Percentiles rank a stretch among this genome's conserved stretches.
phyloP scores from a whole-genome alignment of 768 basidiomycete species.

The Sarcodon aspratus region DNA sequence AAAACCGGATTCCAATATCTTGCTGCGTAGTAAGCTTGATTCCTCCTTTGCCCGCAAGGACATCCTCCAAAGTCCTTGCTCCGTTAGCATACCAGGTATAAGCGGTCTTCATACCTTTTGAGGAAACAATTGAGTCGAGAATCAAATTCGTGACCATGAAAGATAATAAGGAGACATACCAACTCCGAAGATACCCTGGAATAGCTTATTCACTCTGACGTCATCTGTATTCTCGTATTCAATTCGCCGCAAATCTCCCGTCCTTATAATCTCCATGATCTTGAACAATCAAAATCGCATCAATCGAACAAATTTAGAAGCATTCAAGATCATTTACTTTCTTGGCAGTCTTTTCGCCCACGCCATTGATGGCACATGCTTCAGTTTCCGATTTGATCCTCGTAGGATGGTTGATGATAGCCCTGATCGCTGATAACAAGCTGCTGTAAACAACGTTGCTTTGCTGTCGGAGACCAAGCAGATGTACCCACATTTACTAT shows the following conservation, averaged over 20 bases:
- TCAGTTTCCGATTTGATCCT: constrained; percentile 49
- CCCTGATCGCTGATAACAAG: constrained; percentile 38
- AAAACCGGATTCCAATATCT: constrained; percentile 55
- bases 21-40: constrained; percentile 50
- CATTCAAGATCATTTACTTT: constrained; percentile 32
- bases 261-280: constrained; percentile 76
- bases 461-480: not conserved
- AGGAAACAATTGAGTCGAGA: not conserved
- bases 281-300: constrained; percentile 13
- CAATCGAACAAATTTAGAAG: not conserved
- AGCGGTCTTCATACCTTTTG: constrained; percentile 50
- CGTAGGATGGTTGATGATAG: constrained; percentile 40
- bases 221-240: constrained; percentile 57
- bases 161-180: constrained; percentile 31
- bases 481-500: constrained; percentile 58
- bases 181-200: constrained; percentile 81
- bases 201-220: constrained; percentile 39
- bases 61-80: constrained; percentile 68
- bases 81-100: constrained; percentile 67
- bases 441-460: not conserved
- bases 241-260: constrained; percentile 62
- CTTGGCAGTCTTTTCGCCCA: constrained; percentile 65
- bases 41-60: constrained; percentile 46
- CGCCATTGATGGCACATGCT: constrained; percentile 45
- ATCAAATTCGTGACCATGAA: not conserved